Percentiles rank a stretch among this genome's conserved stretches.
phyloP scores from a whole-genome alignment of 139 green algal species.

The Closterium sp. region DNA sequence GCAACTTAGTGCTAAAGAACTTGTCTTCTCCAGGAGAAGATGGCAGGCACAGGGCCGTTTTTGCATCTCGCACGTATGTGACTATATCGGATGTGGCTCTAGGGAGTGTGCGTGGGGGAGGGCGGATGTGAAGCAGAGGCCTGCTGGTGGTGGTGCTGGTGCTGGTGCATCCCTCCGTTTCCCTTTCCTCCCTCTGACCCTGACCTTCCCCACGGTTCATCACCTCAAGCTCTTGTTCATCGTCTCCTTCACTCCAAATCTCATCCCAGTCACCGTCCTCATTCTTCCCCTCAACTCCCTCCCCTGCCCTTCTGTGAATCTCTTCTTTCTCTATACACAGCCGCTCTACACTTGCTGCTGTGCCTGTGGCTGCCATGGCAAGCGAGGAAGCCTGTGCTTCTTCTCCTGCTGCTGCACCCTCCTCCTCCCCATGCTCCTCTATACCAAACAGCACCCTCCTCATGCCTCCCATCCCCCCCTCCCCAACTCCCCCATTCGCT shows the following conservation, averaged over 20 bases:
- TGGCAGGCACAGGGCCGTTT: no score
- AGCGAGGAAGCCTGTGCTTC: not conserved
- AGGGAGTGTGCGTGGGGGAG: not conserved
- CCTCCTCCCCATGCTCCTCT: not conserved
- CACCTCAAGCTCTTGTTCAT: not conserved
- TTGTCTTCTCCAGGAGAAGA: no score
- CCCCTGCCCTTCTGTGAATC: not conserved
- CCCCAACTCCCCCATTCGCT: not conserved
- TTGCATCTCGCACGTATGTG: not conserved
- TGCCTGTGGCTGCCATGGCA: not conserved
- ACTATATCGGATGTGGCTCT: not conserved
- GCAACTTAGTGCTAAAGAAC: no score
- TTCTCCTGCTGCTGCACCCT: not conserved
- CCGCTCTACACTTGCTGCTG: not conserved
- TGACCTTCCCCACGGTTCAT: not conserved
- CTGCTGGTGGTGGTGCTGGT: not conserved
- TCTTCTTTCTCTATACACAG: not conserved
- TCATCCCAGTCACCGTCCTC: not conserved
- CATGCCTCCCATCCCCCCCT: not conserved
- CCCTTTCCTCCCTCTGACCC: not conserved
- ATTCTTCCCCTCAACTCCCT: not conserved
- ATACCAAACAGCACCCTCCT: not conserved
- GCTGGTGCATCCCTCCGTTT: no score
- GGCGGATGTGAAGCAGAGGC: not conserved
- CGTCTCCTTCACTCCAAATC: not conserved